A percentile compares a stretch with the other conserved stretches of the same genome.
phyloP scores from a whole-genome alignment of 352 stramenopile genomes.

The Phytophthora chlamydospora region DNA sequence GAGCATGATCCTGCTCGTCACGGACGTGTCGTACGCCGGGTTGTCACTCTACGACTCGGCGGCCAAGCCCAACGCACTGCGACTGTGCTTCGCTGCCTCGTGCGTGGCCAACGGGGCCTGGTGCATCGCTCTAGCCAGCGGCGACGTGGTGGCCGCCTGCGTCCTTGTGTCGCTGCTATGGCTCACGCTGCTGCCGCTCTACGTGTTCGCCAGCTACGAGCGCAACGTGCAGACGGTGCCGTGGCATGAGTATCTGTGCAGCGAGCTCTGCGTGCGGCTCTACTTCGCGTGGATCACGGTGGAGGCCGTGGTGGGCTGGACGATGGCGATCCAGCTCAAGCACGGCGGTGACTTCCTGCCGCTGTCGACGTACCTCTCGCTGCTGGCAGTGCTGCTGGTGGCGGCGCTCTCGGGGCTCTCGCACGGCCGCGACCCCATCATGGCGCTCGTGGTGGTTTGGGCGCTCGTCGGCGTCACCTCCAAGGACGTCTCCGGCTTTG shows the following conservation, averaged over 20 bases:
- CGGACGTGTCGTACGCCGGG: slow-evolving; percentile 55
- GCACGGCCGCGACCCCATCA: slow-evolving; percentile 59
- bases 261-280: slow-evolving; percentile 63
- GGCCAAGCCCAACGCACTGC: slow-evolving; percentile 49
- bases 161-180: slow-evolving; percentile 64
- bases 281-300: slow-evolving; percentile 74
- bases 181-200: slow-evolving; percentile 65
- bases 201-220: slow-evolving; percentile 67
- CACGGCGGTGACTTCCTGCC: slow-evolving; percentile 39
- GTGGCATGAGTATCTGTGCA: slow-evolving; percentile 65
- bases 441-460: slow-evolving; percentile 61
- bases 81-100: slow-evolving; percentile 58
- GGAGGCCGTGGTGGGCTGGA: slow-evolving; percentile 59
- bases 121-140: slow-evolving; percentile 58
- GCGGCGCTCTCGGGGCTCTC: slow-evolving; percentile 47
- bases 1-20: slow-evolving; percentile 57
- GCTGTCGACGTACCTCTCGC: slow-evolving; percentile 45
- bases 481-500: slow-evolving; percentile 41
- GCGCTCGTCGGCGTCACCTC: slow-evolving; percentile 52
- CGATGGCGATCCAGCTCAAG: slow-evolving; percentile 52
- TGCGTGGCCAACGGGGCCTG: slow-evolving; percentile 57
- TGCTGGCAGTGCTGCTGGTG: slow-evolving; percentile 56
- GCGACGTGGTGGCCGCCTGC: slow-evolving; percentile 42
- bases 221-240: slow-evolving; percentile 45
- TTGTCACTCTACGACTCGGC: slow-evolving; percentile 57